Base-by-base conservation (phyloP, 805 yeast genomes). In the Pichia nakasei region DNA sequence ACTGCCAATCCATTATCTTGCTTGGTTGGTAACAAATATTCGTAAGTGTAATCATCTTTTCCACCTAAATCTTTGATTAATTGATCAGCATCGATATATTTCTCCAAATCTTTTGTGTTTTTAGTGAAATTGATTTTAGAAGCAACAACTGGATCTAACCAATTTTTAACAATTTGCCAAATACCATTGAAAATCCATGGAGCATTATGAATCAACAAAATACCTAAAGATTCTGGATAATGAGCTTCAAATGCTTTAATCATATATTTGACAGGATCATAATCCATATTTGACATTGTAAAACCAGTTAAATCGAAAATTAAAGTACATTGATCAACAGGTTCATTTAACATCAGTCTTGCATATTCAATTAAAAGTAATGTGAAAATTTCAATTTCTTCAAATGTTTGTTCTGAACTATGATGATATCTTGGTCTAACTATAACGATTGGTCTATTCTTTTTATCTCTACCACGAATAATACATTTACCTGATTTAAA, bases 101-200 rank as follows among this genome's bases (percentile, higher is more conserved):
- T 71, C 38, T 67, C 69, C 54, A 91, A 64, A 44, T 93, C 97
- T 45, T 78, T 74, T 22, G 68, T 60, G 51, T 69, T 70, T 57
- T 84, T 82, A 21, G 96, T 85, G 65, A 91, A 93, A 37, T 77
- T 75, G 54, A 93, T 86, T 64, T 91, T 91, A 22, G 91, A 73
- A 0, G 96, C 95, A 44, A 91, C 97, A 21, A 86, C 96, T 3
- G 97, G 97, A 60, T 93, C 97, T 45, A 91, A 70, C 97, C 97
- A 91, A 54, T 82, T 80, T 63, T 86, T 87, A 55, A 93, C 79
- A 53, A 91, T 77, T 53, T 81, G 83, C 97, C 98, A 93, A 47
- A 91, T 85, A 21, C 96, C 91, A 41, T 85, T 78, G 67, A 93
- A 93, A 43, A 93, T 78, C 97, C 97, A 88, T 22, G 98, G 98